phyloP scores from a whole-genome alignment of 352 stramenopile genomes.

The Phytophthora constricta region DNA sequence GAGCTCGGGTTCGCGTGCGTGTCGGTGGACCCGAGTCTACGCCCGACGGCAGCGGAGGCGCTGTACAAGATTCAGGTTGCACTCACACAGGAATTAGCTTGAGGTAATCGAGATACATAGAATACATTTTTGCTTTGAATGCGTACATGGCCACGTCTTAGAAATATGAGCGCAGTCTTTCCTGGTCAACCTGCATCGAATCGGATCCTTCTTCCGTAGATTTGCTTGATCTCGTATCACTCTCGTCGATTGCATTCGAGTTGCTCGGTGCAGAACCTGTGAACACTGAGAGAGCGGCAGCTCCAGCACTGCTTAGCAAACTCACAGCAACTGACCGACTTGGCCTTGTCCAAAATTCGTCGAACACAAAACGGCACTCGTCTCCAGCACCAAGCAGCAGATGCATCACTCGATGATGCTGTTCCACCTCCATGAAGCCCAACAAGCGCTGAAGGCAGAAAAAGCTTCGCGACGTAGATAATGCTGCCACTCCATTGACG shows the following conservation, averaged over 20 bases:
- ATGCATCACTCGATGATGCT: constrained; percentile 62
- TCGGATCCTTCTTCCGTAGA: neutral
- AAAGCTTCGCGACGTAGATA: constrained; percentile 54
- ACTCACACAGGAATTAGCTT: neutral
- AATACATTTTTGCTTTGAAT: no score
- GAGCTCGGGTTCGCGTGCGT: constrained; percentile 14
- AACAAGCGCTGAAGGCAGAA: constrained; percentile 73
- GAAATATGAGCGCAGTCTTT: constrained; percentile 20
- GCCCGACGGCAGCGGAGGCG: constrained; percentile 18
- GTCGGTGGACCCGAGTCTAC: neutral
- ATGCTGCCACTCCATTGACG: constrained; percentile 18
- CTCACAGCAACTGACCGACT: constrained; percentile 25
- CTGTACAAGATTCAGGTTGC: constrained; percentile 12
- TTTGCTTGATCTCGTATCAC: neutral
- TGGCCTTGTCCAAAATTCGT: constrained; percentile 65
- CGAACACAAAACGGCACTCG: constrained; percentile 61
- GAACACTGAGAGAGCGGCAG: constrained; percentile 26
- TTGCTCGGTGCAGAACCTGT: neutral
- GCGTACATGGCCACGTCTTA: no score
- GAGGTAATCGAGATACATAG: no score
- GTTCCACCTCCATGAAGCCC: constrained; percentile 60
- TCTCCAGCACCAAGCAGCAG: constrained; percentile 64
- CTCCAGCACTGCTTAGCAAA: constrained; percentile 28
- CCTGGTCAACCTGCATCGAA: constrained; percentile 10
- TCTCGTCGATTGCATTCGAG: neutral